A percentile compares a stretch with the other conserved stretches of the same genome.
Conservation (phyloP, 2,329 filamentous ascomycete genomes). For the Metarhizium guizhouense region DNA sequence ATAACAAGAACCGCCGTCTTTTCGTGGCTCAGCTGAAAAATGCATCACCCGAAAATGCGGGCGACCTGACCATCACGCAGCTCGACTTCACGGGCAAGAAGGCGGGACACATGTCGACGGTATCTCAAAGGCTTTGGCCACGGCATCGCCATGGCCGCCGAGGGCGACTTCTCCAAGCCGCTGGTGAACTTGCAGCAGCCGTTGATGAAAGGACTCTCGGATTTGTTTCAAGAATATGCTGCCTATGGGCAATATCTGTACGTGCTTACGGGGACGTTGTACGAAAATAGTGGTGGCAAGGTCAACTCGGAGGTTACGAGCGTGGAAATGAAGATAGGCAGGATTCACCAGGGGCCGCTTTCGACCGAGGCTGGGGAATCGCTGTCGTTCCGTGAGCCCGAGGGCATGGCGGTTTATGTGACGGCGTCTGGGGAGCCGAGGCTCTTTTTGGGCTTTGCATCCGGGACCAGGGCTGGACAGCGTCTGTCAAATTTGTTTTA, state of each 20-base stretch:
- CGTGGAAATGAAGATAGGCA: constrained; percentile 7
- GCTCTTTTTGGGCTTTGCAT: constrained; percentile 7
- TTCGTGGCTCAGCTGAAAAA: constrained; percentile 6
- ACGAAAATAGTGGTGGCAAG: constrained; percentile 3
- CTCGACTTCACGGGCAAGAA: constrained; percentile 7
- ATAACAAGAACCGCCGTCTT: constrained; percentile 7
- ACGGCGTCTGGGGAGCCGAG: constrained; percentile 3
- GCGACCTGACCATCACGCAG: constrained; percentile 6
- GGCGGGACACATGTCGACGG: constrained; percentile 5
- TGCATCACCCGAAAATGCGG: not conserved
- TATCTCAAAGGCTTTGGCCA: constrained; percentile 6
- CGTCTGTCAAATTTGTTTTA: constrained; percentile 6
- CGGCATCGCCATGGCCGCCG: constrained; percentile 6
- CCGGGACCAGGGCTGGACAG: not conserved
- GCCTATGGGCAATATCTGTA: constrained; percentile 7
- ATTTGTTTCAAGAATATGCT: constrained; percentile 5
- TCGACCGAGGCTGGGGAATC: constrained; percentile 4
- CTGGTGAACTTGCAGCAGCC: not conserved
- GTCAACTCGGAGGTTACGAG: constrained; percentile 5
- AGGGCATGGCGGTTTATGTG: constrained; percentile 6
- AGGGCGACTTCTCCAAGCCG: not conserved
- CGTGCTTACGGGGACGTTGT: constrained; percentile 5
- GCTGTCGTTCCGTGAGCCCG: constrained; percentile 3
- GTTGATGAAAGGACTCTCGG: not conserved
- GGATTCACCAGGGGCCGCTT: constrained; percentile 5